Evolutionary conservation across 208 protist genomes (phyloP).

Genomic region (Trypanosoma lewisi): DNA sequence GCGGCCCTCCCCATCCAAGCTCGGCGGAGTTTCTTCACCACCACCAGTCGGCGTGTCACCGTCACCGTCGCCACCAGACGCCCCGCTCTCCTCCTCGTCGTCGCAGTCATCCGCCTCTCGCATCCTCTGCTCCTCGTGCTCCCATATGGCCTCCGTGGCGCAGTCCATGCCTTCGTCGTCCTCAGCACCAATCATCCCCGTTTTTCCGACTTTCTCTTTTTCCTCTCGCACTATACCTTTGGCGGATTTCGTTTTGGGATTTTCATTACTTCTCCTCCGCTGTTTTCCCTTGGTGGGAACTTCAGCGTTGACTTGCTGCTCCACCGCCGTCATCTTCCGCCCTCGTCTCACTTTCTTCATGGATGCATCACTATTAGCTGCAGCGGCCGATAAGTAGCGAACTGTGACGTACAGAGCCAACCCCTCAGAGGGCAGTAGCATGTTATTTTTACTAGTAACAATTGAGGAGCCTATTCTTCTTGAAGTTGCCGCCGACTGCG

Average conservation of each 20-base stretch:
- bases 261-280: too few species aligned
- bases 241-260: neutral
- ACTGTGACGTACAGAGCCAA: neutral
- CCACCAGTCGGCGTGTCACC: neutral
- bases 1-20: conserved; percentile 36
- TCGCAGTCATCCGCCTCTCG: neutral
- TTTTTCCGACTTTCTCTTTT: neutral
- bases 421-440: too few species aligned
- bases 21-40: neutral
- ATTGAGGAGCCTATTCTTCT: neutral
- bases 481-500: neutral
- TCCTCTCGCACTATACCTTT: conserved; percentile 12
- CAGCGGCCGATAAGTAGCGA: neutral
- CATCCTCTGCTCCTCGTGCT: neutral
- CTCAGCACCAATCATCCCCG: neutral
- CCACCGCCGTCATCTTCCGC: neutral
- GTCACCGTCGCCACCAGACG: neutral
- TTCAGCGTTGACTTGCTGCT: neutral
- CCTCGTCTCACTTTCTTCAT: neutral
- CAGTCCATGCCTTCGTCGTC: neutral
- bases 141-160: neutral
- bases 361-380: neutral
- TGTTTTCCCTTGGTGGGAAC: neutral
- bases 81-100: conserved; percentile 11
- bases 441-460: neutral